Evolutionary conservation across 1,284 basidiomycete genomes (phyloP), one percentile per base, ranked within the genome.

Genomic region (Flammula alnicola): DNA sequence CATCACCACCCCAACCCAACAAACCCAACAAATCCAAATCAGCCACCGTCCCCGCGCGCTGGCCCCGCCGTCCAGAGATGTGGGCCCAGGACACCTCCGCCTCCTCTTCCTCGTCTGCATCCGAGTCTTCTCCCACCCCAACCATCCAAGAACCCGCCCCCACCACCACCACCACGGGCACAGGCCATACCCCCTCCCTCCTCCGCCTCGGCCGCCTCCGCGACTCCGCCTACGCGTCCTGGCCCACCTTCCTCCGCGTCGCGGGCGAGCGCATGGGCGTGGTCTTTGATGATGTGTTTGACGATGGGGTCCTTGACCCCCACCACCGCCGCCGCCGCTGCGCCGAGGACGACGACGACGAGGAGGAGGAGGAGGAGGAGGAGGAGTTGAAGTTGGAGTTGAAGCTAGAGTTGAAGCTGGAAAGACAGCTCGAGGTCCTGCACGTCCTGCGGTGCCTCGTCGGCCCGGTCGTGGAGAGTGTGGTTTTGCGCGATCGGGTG

Each of bases 391-490:
- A 22, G 8, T 22, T 8, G 12, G 36, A 27, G 12, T 17, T 29
- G 30, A 6, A 44, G 8, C 30, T 6, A 43, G 11, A 47, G 38
- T 19, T 22, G 7, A 43, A 43, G 22, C 22, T 16, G 4, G 38
- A 48, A 2, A 38, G 41, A 11, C 27, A 36, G 7, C 35, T 37
- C 29, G 20, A 37, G 26, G 67, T 69, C 7, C 53, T 80, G n/a
- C 78, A 82, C 49, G 68, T 76, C 1, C 62, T 79, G 8, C 69
- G 81, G 14, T 83, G 80, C 56, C 66, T 79, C 40, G 56, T 81
- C 1, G 80, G 80, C 2, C 75, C 79, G 11, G 59, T 74, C 38
- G 67, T 83, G 9, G 80, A 83, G 63, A 73, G 67, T 43, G 59
- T 73, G 43, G 75, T 83, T 26, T 60, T 82, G 14, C 57, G 69